Base-by-base conservation (phyloP, 2,329 filamentous ascomycete genomes). In the Dothistroma septosporum region DNA sequence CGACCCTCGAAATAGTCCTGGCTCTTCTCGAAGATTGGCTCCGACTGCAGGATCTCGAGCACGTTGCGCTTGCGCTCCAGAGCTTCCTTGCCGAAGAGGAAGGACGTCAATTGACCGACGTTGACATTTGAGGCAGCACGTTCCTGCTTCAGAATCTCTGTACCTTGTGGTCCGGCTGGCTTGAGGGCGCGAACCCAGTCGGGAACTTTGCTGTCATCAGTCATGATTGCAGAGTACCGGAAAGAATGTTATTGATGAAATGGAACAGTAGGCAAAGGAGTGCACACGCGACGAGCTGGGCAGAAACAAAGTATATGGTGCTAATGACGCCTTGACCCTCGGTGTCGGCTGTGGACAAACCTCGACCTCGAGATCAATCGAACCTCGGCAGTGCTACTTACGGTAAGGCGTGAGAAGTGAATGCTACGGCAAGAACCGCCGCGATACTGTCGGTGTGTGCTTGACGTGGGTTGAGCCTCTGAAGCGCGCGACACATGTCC, bases 21-120 rank as follows among this genome's bases (percentile, higher is more conserved):
- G 2, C 85, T 85, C 77, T 92, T 92, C 76, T 92, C 87, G 67
- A 92, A 92, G 59, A 91, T 82, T 56, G 84, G 83, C 61, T 92
- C 87, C 0, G 80, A 73, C 67, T 86, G 78, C 5, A 92, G 80
- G n/a, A 90, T 80, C 53, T 82, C 76, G 6, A 91, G 77, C 31
- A 92, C 80, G 24, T 77, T 78, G 1, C 82, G 76, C 68, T 87
- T 86, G 48, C 83, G 80, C 59, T 86, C 80, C 11, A 91, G 78
- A 5, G 80, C 80, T 61, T 87, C 82, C 68, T 85, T 84, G 22
- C 87, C 88, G 74, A 89, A 88, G 52, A 92, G 79, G 69, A 90
- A 86, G 55, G 84, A 80, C 52, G 87, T 84, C 9, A 92, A 79
- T 70, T 86, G 83, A 61, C 88, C 82, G 21, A 90, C 84, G 31